Evolutionary conservation across 2,329 filamentous ascomycete species (phyloP), one percentile per base, ranked within the genome.

Genomic region (Verticillium zaregamsianum): DNA sequence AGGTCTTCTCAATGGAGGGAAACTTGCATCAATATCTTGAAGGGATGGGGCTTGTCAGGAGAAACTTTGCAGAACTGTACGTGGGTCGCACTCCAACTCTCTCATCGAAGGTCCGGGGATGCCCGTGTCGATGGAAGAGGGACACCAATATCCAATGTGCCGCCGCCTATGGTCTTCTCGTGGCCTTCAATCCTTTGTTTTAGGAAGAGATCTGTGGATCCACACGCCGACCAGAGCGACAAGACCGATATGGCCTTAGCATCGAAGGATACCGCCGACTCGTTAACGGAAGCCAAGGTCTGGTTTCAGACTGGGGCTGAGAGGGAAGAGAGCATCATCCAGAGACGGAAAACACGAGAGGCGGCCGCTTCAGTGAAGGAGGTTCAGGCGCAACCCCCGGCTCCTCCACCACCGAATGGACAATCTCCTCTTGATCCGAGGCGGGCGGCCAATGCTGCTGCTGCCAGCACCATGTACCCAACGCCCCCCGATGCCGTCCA

Each of bases 401-500:
- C 74, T 67, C 74, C 73, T 28, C 77, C 72, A 62, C 76, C 72
- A 59, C 67, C 80, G 28, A 83, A 78, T 64, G 82, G 79, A 1
- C 77, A 83, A 58, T 86, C 86, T 8, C 82, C 85, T 7, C 66
- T 82, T 23, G 76, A 78, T 17, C 67, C 84, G 7, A 79, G 84
- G 64, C 77, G 84, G 67, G 74, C 82, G 40, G 82, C 79, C 65
- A 80, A 77, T 25, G 74, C 76, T 7, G 71, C 76, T 14, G 73
- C 77, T 6, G 74, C 78, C 28, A 82, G 84, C 52, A 81, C 83
- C 2, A 86, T 91, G 74, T 91, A 92, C 70, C 89, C 87, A 9
- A 92, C 89, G 6, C 89, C 89, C 2, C 89, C 89, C 12, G 89
- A 91, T 69, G 87, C 81, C 15, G 75, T 88, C 20, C 86, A 86